Evolutionary conservation across 441 rosid species (phyloP).

Genomic region (Populus hybrid): DNA sequence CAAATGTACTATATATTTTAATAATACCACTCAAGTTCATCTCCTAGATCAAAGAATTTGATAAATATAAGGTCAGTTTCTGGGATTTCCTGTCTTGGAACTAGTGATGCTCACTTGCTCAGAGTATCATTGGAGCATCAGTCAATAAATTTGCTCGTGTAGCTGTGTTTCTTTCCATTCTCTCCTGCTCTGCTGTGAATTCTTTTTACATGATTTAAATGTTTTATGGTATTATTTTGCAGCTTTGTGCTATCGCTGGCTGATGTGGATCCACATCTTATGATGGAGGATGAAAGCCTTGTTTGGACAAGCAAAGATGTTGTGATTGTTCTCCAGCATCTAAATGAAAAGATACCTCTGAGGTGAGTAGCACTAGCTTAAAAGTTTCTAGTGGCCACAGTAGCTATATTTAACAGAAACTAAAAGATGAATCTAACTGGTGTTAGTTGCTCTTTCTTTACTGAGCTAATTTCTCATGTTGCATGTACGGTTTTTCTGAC

Average conservation of each 20-base stretch:
- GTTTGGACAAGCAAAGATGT: constrained; percentile 96
- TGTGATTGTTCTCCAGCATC: constrained; percentile 92
- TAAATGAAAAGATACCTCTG: constrained; percentile 80
- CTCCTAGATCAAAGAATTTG: not conserved
- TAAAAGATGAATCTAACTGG: not conserved
- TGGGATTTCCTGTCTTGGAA: not conserved
- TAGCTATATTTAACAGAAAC: not conserved
- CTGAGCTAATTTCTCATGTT: not conserved
- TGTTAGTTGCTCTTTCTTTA: not conserved
- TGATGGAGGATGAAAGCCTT: constrained; percentile 98
- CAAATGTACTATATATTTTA: not conserved
- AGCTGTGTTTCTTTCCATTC: not conserved
- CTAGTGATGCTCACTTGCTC: not conserved
- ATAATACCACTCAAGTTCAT: not conserved
- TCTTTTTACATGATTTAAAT: not conserved
- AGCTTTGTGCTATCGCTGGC: constrained; percentile 97
- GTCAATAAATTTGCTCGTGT: not conserved
- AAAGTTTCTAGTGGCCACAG: not conserved
- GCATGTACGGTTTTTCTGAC: not conserved
- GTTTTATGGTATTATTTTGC: constrained; percentile 10
- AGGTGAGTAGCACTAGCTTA: constrained; percentile 46
- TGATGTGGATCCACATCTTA: constrained; percentile 82
- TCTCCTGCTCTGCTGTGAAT: not conserved
- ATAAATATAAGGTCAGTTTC: not conserved
- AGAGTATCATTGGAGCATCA: not conserved